Evolutionary conservation across 352 stramenopile species (phyloP).

Genomic region (Phytophthora tubulina): DNA sequence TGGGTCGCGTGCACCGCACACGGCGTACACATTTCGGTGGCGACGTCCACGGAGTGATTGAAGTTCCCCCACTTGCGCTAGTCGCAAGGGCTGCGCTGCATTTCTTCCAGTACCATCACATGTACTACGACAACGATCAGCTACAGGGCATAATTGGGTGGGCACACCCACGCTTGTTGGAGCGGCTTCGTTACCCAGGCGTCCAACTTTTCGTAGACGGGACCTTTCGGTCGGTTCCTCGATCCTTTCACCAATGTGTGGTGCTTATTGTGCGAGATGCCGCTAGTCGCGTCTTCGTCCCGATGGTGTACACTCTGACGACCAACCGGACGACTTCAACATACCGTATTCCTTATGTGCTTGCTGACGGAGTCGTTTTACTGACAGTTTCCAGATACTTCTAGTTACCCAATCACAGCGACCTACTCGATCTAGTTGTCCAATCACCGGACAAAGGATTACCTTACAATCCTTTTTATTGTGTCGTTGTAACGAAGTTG

Average conservation of each 20-base stretch:
- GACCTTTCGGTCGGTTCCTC: constrained; percentile 23
- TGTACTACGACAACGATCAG: background rate
- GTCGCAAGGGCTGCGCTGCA: background rate
- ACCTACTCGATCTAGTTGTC: too few species aligned
- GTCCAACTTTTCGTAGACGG: constrained; percentile 37
- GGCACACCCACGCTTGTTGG: constrained; percentile 22
- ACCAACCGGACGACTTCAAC: background rate
- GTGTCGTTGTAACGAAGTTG: too few species aligned
- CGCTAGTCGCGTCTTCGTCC: constrained; percentile 13
- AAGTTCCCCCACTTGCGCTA: background rate
- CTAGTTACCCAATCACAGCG: too few species aligned
- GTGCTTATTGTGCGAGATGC: constrained; percentile 34
- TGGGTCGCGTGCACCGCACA: too few species aligned
- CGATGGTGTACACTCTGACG: background rate
- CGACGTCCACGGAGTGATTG: too few species aligned
- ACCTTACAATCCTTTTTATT: too few species aligned
- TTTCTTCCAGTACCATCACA: constrained; percentile 1
- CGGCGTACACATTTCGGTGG: too few species aligned
- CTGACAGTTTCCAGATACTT: too few species aligned
- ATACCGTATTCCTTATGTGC: too few species aligned
- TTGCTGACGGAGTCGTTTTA: too few species aligned
- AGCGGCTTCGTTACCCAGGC: background rate
- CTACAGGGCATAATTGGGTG: constrained; percentile 29
- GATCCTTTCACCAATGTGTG: constrained; percentile 26
- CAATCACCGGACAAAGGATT: too few species aligned